Conservation (phyloP, 768 basidiomycete species). For the Rhodotorula taiwanensis region DNA sequence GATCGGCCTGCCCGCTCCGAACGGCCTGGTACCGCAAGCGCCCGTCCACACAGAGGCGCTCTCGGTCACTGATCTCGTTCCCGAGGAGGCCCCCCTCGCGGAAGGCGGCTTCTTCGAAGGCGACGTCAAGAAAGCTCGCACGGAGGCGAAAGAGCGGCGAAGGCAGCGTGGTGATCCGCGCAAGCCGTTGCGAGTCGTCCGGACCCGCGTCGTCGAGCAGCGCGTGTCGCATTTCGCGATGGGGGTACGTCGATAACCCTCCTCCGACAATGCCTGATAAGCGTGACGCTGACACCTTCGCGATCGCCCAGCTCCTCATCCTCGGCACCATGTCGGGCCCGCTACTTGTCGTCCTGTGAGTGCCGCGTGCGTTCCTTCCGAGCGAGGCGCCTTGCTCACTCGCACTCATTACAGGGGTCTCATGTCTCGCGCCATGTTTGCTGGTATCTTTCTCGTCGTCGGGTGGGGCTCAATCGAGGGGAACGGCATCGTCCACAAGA, state of each 20-base stretch:
- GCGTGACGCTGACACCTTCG: no score
- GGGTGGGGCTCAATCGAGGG: slow-evolving; percentile 70
- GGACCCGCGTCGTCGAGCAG: slow-evolving; percentile 75
- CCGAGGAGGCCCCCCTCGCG: slow-evolving; percentile 18
- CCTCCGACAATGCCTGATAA: no score
- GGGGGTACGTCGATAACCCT: slow-evolving; percentile 69
- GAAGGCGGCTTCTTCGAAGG: slow-evolving; percentile 35
- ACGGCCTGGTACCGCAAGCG: slow-evolving; percentile 57
- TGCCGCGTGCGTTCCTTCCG: background rate
- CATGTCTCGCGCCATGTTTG: slow-evolving; percentile 60
- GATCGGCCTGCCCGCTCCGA: slow-evolving; percentile 71
- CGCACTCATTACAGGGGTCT: slow-evolving; percentile 45
- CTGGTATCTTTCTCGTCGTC: slow-evolving; percentile 51
- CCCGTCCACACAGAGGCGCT: slow-evolving; percentile 87
- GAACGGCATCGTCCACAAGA: slow-evolving; percentile 74
- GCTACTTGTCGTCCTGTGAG: slow-evolving; percentile 63
- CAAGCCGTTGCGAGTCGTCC: slow-evolving; percentile 41
- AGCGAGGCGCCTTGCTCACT: background rate
- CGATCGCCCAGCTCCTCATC: slow-evolving; percentile 34
- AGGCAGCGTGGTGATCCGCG: slow-evolving; percentile 22
- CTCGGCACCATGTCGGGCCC: slow-evolving; percentile 74
- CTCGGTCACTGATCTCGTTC: slow-evolving; percentile 33
- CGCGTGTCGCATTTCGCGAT: slow-evolving; percentile 86
- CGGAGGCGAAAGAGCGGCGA: slow-evolving; percentile 5
- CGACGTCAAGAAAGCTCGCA: slow-evolving; percentile 22